Conservation (phyloP, 192 early-diverging fungal species). For the Gaertneriomyces semiglobifer region DNA sequence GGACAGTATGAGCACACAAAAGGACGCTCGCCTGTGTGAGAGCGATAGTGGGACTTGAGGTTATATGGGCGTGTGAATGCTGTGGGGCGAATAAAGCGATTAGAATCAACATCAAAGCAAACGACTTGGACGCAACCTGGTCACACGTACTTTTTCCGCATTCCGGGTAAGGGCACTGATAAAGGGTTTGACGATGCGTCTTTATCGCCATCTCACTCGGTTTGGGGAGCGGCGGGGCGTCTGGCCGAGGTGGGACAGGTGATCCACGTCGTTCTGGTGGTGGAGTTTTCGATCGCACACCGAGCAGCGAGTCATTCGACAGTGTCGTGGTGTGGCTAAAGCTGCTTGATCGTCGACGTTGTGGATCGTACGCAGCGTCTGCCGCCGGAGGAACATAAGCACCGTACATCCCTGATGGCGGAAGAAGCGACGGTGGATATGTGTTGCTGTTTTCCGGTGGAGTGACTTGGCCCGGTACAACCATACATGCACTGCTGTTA, state of each 20-base stretch:
- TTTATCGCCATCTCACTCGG: slow-evolving; percentile 27
- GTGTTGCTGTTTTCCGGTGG: too few species aligned
- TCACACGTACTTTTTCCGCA: slow-evolving; percentile 40
- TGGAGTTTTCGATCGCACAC: neutral
- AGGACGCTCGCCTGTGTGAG: slow-evolving; percentile 64
- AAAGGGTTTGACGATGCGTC: slow-evolving; percentile 30
- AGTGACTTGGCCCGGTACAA: too few species aligned
- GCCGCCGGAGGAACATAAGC: too few species aligned
- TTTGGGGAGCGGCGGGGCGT: slow-evolving; percentile 23
- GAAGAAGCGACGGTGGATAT: too few species aligned
- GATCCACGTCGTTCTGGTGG: slow-evolving; percentile 8
- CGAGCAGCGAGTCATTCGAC: too few species aligned
- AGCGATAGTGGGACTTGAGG: slow-evolving; percentile 63
- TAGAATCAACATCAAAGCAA: neutral
- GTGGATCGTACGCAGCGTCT: too few species aligned
- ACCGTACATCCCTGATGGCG: too few species aligned
- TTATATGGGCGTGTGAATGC: slow-evolving; percentile 69
- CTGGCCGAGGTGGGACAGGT: slow-evolving; percentile 11
- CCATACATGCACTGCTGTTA: neutral
- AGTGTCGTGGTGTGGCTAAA: too few species aligned
- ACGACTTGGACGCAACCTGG: neutral
- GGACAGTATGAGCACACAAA: slow-evolving; percentile 68
- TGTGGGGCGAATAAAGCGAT: neutral
- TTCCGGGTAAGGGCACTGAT: slow-evolving; percentile 43
- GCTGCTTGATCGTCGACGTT: too few species aligned